Conservation (phyloP, 106 monocot species). For the Acanthochlamys bracteata region DNA sequence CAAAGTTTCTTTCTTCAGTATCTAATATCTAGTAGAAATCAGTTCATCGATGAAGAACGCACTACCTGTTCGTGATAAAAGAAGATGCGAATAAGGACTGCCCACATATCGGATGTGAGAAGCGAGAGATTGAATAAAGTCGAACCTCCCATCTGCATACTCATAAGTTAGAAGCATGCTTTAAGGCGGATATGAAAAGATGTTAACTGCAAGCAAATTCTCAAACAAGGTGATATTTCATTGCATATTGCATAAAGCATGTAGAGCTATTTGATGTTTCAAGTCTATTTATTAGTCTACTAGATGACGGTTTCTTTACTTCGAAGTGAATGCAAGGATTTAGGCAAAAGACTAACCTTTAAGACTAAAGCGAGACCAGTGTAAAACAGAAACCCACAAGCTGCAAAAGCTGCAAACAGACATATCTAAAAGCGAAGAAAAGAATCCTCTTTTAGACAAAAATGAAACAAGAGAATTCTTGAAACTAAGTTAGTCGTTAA, state of each 20-base stretch:
- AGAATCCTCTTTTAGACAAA: background rate
- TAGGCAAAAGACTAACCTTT: slow-evolving; percentile 50
- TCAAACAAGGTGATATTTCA: no score
- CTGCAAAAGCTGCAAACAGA: slow-evolving; percentile 45
- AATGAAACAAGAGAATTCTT: background rate
- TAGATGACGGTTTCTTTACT: no score
- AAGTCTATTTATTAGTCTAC: background rate
- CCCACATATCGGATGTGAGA: slow-evolving; percentile 75
- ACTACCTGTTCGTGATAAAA: slow-evolving; percentile 65
- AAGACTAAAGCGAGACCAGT: slow-evolving; percentile 35
- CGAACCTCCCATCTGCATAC: slow-evolving; percentile 63
- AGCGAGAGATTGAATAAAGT: slow-evolving; percentile 77
- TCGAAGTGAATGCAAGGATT: no score
- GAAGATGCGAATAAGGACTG: slow-evolving; percentile 45
- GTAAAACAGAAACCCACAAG: slow-evolving; percentile 38
- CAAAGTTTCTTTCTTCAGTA: background rate
- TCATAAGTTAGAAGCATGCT: no score
- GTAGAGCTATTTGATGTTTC: no score
- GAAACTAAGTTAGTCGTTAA: background rate
- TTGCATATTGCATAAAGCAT: no score
- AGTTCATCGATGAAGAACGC: background rate
- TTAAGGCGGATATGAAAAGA: no score
- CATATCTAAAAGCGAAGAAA: slow-evolving; percentile 27
- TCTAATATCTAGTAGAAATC: background rate
- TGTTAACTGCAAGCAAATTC: no score